Evolutionary conservation across 768 basidiomycete species (phyloP).

Genomic region (Pleurotus tuber-regium): DNA sequence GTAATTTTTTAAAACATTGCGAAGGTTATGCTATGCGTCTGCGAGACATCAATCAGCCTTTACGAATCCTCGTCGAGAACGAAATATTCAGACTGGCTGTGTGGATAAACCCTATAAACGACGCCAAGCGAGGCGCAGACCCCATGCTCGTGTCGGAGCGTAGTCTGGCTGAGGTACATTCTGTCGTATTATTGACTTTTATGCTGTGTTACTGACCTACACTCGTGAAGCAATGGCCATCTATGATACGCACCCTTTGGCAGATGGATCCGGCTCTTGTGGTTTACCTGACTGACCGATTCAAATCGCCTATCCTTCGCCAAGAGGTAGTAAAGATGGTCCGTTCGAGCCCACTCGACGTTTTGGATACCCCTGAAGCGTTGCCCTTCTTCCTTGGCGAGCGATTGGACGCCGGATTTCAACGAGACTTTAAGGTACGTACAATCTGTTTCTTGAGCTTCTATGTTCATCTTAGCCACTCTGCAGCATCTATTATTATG

Average conservation of each 20-base stretch:
- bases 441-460: not conserved
- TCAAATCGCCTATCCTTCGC: slow-evolving; percentile 64
- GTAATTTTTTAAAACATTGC: slow-evolving; percentile 3
- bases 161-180: slow-evolving; percentile 58
- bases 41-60: slow-evolving; percentile 65
- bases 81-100: slow-evolving; percentile 85
- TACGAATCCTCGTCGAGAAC: slow-evolving; percentile 86
- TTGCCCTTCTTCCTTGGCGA: slow-evolving; percentile 79
- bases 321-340: slow-evolving; percentile 77
- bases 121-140: slow-evolving; percentile 65
- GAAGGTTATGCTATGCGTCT: slow-evolving; percentile 60
- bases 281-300: slow-evolving; percentile 83
- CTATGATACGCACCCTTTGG: slow-evolving; percentile 76
- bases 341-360: slow-evolving; percentile 65
- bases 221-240: slow-evolving; percentile 61
- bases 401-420: slow-evolving; percentile 50
- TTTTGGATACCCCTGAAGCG: slow-evolving; percentile 78
- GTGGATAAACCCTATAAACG: slow-evolving; percentile 88
- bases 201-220: not conserved
- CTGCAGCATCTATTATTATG: slow-evolving; percentile 81
- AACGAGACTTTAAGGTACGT: slow-evolving; percentile 73
- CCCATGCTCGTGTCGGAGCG: slow-evolving; percentile 50
- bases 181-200: not conserved
- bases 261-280: slow-evolving; percentile 79
- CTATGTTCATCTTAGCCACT: not conserved